Base-by-base conservation (phyloP, 164 flowering plant genomes). In the Kingdonia uniflora region DNA sequence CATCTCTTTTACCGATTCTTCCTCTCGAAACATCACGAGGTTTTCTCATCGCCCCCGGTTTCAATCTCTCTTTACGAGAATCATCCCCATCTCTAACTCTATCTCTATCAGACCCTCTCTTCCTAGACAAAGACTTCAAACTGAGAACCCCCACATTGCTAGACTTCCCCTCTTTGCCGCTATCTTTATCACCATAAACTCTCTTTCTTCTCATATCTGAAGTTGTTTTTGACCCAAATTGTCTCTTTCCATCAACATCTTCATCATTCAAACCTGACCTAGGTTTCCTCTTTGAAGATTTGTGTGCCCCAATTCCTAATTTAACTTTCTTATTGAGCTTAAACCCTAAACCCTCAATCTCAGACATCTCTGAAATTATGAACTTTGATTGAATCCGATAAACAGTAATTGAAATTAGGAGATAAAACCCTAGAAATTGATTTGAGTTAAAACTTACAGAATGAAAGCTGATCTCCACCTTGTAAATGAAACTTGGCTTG, bases 161-260 rank as follows among this genome's bases (percentile, higher is more conserved):
- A 8, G 17, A 52, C 1, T 40, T 38, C 11, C 54, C 65, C 45
- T 68, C 54, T 54, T 49, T 33, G 13, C 25, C 41, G n/a, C 0
- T 26, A 33, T 52, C 57, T 20, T 16, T 42, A 2, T 48, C 66
- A 42, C 68, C 74, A 47, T 53, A 70, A 19, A 59, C 33, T 42
- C 76, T 64, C 70, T 80, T 75, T 58, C 63, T 69, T 51, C 57
- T 75, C 58, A 50, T 2, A 26, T 59, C 55, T 57, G 51, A 51
- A 55, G 2, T 57, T 21, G 13, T 43, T 21, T 11, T 11, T 20
- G 16, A 33, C 22, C 14, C 14, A 41, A 29, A 41, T 16, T 15
- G 29, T 35, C 35, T 37, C 24, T 19, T 59, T 11, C 21, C 42
- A 37, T 54, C n/a, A n/a, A n/a, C 46, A 37, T 43, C 40, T n/a